Conservation (phyloP, 805 yeast species). For the Diddensiella santjacobensis region DNA sequence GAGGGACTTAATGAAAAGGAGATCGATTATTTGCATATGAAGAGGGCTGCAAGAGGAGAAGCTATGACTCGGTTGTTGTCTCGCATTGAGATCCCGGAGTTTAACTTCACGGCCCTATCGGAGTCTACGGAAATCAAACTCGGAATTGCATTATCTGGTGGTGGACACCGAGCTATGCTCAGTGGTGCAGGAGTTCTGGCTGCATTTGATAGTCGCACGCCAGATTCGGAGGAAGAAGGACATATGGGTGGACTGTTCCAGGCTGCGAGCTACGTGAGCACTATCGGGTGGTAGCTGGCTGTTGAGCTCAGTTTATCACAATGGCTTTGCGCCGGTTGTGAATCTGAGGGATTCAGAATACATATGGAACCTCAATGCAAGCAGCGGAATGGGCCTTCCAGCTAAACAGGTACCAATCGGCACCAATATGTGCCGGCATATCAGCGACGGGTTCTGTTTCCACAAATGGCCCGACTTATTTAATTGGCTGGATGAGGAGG, state of each 20-base stretch:
- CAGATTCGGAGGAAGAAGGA: background rate
- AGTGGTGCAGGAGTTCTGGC: constrained; percentile 80
- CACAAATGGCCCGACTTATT: background rate
- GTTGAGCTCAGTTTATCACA: constrained; percentile 61
- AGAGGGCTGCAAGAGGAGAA: constrained; percentile 17
- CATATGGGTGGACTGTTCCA: constrained; percentile 61
- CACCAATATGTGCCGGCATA: constrained; percentile 1
- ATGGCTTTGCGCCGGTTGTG: constrained; percentile 67
- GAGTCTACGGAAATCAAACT: constrained; percentile 22
- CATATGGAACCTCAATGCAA: constrained; percentile 57
- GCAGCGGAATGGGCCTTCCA: constrained; percentile 5
- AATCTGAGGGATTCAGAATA: constrained; percentile 44
- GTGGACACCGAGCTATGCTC: constrained; percentile 87
- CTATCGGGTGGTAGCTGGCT: constrained; percentile 85
- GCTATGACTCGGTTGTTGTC: constrained; percentile 42
- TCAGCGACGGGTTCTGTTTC: background rate
- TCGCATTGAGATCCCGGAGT: constrained; percentile 44
- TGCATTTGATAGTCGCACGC: constrained; percentile 53
- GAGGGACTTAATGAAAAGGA: constrained; percentile 17
- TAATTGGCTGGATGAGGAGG: background rate
- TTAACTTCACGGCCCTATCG: constrained; percentile 33
- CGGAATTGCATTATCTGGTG: constrained; percentile 68
- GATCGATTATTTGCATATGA: constrained; percentile 22
- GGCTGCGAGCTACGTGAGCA: constrained; percentile 57
- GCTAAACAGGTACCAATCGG: background rate